Percentiles rank a stretch among this genome's conserved stretches.
Conservation (phyloP, 495 filamentous ascomycete genomes). For the Rostrohypoxylon terebratum region DNA sequence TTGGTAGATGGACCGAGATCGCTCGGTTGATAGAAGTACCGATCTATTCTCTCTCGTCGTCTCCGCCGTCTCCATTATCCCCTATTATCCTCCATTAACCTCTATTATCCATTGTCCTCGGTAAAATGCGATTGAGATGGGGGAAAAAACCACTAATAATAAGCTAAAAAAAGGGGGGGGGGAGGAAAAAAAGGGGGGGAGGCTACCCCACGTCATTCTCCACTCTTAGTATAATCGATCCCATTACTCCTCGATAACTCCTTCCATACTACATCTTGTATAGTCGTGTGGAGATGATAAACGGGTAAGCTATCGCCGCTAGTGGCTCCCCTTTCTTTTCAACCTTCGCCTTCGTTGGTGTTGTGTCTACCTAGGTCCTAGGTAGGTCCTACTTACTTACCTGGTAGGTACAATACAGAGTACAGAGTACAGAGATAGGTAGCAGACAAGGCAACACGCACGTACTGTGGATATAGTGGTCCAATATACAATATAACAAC, state of each 20-base stretch:
- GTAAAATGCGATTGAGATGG: constrained; percentile 31
- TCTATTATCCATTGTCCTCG: constrained; percentile 16
- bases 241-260: background rate
- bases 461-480: too few species aligned
- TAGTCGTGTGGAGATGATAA: constrained; percentile 14
- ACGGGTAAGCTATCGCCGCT: constrained; percentile 1
- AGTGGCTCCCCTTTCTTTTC: background rate
- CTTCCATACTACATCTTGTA: background rate
- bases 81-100: constrained; percentile 1
- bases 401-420: background rate
- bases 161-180: constrained; percentile 13
- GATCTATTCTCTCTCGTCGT: constrained; percentile 4
- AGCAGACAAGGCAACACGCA: background rate
- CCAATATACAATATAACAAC: too few species aligned
- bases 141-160: constrained; percentile 24
- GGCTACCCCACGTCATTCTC: constrained; percentile 39
- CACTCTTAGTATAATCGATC: constrained; percentile 17
- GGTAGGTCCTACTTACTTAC: background rate
- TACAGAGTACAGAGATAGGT: too few species aligned
- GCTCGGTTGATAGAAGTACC: constrained; percentile 32
- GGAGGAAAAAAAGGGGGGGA: too few species aligned
- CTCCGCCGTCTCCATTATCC: background rate
- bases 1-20: constrained; percentile 25
- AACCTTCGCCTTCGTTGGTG: background rate
- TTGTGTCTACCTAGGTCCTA: too few species aligned